These are phyloP conservation scores for Chlamydomonas schloesseri DNA, from an alignment of 139 green algal genomes.

Conservation along the genomic window DNA sequence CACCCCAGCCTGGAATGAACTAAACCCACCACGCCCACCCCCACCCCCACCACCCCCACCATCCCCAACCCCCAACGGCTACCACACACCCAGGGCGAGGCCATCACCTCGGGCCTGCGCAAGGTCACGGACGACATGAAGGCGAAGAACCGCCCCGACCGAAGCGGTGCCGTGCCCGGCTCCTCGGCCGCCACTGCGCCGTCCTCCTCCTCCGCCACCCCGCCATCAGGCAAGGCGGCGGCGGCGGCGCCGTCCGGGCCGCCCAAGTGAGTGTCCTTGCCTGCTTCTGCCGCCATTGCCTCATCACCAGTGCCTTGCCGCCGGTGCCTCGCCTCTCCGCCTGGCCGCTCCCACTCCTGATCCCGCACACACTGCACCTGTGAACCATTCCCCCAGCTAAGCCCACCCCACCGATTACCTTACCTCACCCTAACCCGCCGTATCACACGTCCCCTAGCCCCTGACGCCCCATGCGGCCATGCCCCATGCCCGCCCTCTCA, in stretches of 20 bases:
- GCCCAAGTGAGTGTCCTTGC: neutral
- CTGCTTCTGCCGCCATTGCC: neutral
- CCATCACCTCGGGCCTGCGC: slow-evolving; percentile 84
- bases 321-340: too few species aligned
- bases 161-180: slow-evolving; percentile 71
- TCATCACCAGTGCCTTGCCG: too few species aligned
- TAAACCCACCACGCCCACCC: too few species aligned
- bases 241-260: neutral
- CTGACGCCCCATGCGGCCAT: too few species aligned
- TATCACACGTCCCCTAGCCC: too few species aligned
- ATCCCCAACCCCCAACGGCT: neutral
- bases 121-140: slow-evolving; percentile 98
- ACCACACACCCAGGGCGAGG: slow-evolving; percentile 66
- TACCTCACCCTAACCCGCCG: too few species aligned
- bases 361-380: too few species aligned
- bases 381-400: too few species aligned
- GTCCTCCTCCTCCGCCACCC: neutral
- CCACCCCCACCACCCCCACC: neutral
- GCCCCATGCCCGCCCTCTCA: too few species aligned
- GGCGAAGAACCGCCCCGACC: slow-evolving; percentile 89
- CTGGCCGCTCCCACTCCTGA: too few species aligned
- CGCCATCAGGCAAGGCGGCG: slow-evolving; percentile 17
- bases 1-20: too few species aligned
- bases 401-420: too few species aligned
- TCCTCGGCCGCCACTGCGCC: neutral